These are phyloP conservation scores for Pythium grandisporangium DNA, from an alignment of 352 stramenopile genomes.

Conservation along the genomic window DNA sequence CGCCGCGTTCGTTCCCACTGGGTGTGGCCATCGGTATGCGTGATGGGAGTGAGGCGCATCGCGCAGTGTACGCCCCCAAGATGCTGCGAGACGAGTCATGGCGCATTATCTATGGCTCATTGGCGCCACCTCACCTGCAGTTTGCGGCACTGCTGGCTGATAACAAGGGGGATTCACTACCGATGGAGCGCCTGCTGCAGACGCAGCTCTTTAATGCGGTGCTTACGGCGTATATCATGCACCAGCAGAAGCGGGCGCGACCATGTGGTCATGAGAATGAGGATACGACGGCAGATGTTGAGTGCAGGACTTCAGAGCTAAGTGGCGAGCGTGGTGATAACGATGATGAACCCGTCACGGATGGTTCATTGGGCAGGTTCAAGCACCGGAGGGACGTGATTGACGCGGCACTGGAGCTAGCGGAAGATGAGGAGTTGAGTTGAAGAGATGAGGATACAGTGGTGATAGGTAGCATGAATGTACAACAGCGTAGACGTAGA, in stretches of 20 bases:
- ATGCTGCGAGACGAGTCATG: constrained; percentile 66
- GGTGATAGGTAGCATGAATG: too few relatives aligned
- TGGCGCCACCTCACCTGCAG: constrained; percentile 40
- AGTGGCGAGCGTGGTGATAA: not conserved
- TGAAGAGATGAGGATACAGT: too few relatives aligned
- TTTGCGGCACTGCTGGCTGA: constrained; percentile 44
- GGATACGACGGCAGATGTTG: constrained; percentile 6
- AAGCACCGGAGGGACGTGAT: constrained; percentile 22
- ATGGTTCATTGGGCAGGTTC: constrained; percentile 3
- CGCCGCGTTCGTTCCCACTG: constrained; percentile 54
- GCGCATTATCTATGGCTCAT: constrained; percentile 58
- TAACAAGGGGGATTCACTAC: constrained; percentile 56
- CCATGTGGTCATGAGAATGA: constrained; percentile 11
- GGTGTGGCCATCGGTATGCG: constrained; percentile 32
- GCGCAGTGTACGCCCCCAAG: constrained; percentile 53
- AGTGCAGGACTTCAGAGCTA: constrained; percentile 13
- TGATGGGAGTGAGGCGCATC: constrained; percentile 25
- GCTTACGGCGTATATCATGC: constrained; percentile 51
- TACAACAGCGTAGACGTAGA: too few relatives aligned
- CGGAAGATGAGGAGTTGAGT: constrained; percentile 42
- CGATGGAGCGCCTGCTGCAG: constrained; percentile 48
- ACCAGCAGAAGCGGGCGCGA: constrained; percentile 24
- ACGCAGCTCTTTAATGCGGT: constrained; percentile 59
- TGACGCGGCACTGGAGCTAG: constrained; percentile 45
- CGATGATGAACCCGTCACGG: not conserved